Base-by-base conservation (phyloP, 148 eudicot genomes). In the Persicaria maculosa region DNA sequence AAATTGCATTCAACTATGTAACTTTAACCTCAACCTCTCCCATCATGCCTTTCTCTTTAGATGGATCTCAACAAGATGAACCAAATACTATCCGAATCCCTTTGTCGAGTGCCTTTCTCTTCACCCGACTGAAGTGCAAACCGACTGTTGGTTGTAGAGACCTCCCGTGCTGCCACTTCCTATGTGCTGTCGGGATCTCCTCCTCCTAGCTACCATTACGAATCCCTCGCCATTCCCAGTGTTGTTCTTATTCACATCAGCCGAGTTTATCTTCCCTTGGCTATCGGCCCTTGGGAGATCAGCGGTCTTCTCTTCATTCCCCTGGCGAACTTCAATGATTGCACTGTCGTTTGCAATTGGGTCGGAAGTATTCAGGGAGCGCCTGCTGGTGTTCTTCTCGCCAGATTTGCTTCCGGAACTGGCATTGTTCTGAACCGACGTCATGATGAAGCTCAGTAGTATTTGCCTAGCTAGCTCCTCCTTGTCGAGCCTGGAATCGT, bases 401-500 rank as follows among this genome's bases (percentile, higher is more conserved):
- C 44, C 9, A 12, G 67, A 31, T 6, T 14, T 31, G 40, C 72
- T 68, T 15, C 74, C 74, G 7, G 81, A 58, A 48, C 88, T 89
- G 40, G 87, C 78, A 78, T 78, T 83, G 72, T 84, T 82, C 79
- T 89, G 88, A 54, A 90, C 97, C 0, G 99, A 96, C 77, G 89
- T 96, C 64, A 96, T 89, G 44, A 96, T 92, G 77, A 96, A 96
- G 77, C 99, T 92, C 40, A 92, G 91, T 69, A 92, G 89, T 70
- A 96, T 90, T 76, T 96, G 99, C 86, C 93, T 96, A 11, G 97
- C 99, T 47, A 96, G 78, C 89, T 96, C 97, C 20, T 89, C 89
- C 76, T 84, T 96, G 81, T 96, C 97, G 6, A 89, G 84, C 45
- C 89, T 89, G 53, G 94, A 80, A 78, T 83, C 89, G 72, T 75